Percentiles rank a stretch among this genome's conserved stretches.
These are phyloP conservation scores for Zasmidium cellare DNA, from an alignment of 2,329 filamentous ascomycete genomes.

Conservation along the genomic window DNA sequence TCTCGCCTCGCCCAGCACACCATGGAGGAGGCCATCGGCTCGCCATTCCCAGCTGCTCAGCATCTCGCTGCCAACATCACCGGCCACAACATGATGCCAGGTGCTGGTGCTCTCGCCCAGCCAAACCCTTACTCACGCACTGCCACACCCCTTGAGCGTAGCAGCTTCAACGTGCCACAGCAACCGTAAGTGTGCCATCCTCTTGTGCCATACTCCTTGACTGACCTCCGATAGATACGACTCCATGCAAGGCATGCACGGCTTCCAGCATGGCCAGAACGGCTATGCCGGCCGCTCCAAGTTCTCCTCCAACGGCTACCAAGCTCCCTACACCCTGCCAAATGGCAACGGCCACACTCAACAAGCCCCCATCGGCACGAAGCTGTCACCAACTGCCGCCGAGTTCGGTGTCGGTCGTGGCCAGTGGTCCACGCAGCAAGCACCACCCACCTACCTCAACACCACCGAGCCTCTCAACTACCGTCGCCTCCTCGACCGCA, in stretches of 20 bases:
- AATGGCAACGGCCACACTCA: conserved; percentile 13
- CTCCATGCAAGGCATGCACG: conserved; percentile 9
- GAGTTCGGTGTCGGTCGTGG: conserved; percentile 43
- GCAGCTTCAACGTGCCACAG: conserved; percentile 17
- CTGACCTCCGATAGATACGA: conserved; percentile 20
- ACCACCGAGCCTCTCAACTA: conserved; percentile 94
- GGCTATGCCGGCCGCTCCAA: conserved; percentile 13
- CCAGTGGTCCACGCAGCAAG: conserved; percentile 36
- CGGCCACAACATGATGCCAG: conserved; percentile 17
- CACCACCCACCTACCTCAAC: conserved; percentile 64
- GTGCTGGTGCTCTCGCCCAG: conserved; percentile 9
- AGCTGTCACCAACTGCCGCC: conserved; percentile 47
- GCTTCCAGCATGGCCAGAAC: conserved; percentile 4
- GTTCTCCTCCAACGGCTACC: conserved; percentile 28
- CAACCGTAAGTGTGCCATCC: conserved; percentile 16
- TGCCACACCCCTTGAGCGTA: conserved; percentile 17
- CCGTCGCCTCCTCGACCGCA: conserved; percentile 88
- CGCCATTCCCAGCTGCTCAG: conserved; percentile 32
- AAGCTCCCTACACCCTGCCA: conserved; percentile 19
- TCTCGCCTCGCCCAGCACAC: conserved; percentile 62
- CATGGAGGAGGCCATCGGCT: conserved; percentile 49
- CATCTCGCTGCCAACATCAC: conserved; percentile 31
- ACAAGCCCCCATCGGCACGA: conserved; percentile 38
- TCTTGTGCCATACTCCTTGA: background rate
- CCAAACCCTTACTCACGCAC: conserved; percentile 13